Conservation (phyloP, 148 eudicot genomes). For the Rhododendron ferrugineum region DNA sequence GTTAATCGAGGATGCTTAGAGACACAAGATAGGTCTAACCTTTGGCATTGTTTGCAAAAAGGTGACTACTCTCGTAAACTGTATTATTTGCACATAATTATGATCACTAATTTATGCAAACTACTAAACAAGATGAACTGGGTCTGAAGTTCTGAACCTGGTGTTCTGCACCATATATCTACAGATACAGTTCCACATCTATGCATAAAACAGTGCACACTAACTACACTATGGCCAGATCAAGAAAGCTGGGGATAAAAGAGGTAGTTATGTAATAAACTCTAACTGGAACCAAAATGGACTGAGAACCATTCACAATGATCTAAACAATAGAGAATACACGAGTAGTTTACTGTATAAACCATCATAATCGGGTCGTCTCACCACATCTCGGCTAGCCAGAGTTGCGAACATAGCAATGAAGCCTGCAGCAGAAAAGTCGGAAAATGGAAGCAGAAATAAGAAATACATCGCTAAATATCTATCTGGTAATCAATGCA, state of each 20-base stretch:
- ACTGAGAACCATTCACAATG: neutral
- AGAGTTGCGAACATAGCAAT: conserved; percentile 54
- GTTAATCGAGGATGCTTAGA: neutral
- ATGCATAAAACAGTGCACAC: neutral
- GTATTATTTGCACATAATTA: neutral
- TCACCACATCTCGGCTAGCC: conserved; percentile 60
- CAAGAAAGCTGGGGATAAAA: neutral
- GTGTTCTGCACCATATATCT: neutral
- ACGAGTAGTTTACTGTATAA: no score
- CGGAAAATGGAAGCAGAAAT: conserved; percentile 3
- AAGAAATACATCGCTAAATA: neutral
- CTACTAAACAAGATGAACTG: neutral
- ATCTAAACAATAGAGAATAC: neutral
- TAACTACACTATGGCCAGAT: neutral
- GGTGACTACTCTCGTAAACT: neutral
- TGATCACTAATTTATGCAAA: neutral
- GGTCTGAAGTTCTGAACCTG: neutral
- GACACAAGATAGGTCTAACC: neutral
- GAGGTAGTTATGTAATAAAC: neutral
- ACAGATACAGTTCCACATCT: neutral
- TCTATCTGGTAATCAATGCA: neutral
- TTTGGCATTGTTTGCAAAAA: neutral
- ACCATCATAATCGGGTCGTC: neutral
- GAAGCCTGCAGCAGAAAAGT: conserved; percentile 33
- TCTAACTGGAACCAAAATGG: neutral